Evolutionary conservation across 208 protist genomes (phyloP).

Genomic region (Trypanosoma vivax): DNA sequence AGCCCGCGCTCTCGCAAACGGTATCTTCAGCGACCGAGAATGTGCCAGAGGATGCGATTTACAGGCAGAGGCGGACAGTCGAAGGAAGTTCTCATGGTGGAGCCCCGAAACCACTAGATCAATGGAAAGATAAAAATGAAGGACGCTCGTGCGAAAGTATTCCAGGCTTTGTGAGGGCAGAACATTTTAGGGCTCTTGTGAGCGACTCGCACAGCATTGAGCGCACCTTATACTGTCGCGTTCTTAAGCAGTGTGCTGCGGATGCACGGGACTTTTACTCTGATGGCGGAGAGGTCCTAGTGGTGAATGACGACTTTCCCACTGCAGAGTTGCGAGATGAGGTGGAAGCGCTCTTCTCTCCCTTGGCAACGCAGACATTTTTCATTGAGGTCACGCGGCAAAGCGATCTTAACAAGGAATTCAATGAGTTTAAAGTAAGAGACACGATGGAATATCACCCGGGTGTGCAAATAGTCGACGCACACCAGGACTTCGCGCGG

Average conservation of each 20-base stretch:
- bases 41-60: neutral
- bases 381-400: slow-evolving; percentile 81
- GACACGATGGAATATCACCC: slow-evolving; percentile 66
- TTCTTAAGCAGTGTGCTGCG: slow-evolving; percentile 49
- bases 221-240: slow-evolving; percentile 54
- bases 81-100: neutral
- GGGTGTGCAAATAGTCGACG: slow-evolving; percentile 19
- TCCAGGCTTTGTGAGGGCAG: slow-evolving; percentile 32
- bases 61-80: neutral
- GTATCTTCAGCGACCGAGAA: neutral
- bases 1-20: no score
- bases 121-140: no score
- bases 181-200: slow-evolving; percentile 60
- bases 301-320: slow-evolving; percentile 84
- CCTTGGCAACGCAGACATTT: slow-evolving; percentile 46
- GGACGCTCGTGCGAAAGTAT: neutral
- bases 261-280: slow-evolving; percentile 66
- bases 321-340: slow-evolving; percentile 67
- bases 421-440: slow-evolving; percentile 56
- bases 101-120: no score
- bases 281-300: slow-evolving; percentile 64
- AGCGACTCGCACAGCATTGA: slow-evolving; percentile 40
- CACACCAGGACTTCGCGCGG: slow-evolving; percentile 44
- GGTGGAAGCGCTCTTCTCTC: slow-evolving; percentile 51
- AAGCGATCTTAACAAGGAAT: slow-evolving; percentile 30